These are phyloP conservation scores for Catharanthus roseus DNA, from an alignment of 257 asterid species.

Conservation along the genomic window DNA sequence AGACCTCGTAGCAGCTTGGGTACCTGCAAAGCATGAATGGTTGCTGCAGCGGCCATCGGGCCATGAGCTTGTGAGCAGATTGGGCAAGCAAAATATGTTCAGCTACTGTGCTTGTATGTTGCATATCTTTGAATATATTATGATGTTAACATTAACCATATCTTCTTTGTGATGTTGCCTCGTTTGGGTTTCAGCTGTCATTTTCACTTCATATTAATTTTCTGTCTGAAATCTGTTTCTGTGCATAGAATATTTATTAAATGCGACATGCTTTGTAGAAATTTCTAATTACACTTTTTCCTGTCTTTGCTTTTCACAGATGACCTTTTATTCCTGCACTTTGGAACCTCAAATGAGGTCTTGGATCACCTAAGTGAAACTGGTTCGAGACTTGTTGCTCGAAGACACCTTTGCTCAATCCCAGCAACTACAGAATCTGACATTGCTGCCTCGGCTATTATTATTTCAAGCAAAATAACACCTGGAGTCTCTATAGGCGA, in stretches of 20 bases:
- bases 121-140: constrained; percentile 24
- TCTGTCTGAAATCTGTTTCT: background rate
- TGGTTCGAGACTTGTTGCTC: constrained; percentile 75
- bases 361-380: constrained; percentile 83
- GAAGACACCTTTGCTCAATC: constrained; percentile 91
- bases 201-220: constrained; percentile 4
- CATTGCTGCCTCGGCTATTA: constrained; percentile 82
- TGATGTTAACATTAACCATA: constrained; percentile 19
- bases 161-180: constrained; percentile 3
- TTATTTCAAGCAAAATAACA: constrained; percentile 75
- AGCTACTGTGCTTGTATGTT: constrained; percentile 92
- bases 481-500: constrained; percentile 87
- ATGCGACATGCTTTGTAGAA: background rate
- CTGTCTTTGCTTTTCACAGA: constrained; percentile 31
- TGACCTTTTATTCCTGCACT: constrained; percentile 88
- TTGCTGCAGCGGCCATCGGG: constrained; percentile 74
- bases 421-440: constrained; percentile 89
- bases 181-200: background rate
- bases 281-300: constrained; percentile 9
- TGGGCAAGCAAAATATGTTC: constrained; percentile 81
- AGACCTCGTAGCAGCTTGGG: constrained; percentile 98
- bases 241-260: background rate
- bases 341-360: constrained; percentile 97
- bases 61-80: constrained; percentile 54
- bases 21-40: constrained; percentile 91